These are phyloP conservation scores for Phytophthora sojae DNA, from an alignment of 352 stramenopile species.

Conservation along the genomic window DNA sequence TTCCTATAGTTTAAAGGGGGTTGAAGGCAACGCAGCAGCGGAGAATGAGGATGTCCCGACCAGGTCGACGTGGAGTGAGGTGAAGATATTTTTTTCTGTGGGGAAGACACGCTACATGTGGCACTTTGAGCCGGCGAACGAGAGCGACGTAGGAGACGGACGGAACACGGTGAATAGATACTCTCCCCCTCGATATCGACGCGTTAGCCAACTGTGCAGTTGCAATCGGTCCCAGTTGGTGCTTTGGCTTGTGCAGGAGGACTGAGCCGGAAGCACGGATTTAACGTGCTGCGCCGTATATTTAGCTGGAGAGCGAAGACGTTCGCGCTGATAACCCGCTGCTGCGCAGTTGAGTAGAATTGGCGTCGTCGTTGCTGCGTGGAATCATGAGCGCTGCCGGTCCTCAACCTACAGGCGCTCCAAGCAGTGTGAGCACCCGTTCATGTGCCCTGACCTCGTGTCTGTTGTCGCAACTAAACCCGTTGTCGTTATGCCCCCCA, in stretches of 20 bases:
- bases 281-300: conserved; percentile 26
- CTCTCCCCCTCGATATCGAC: conserved; percentile 21
- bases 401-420: conserved; percentile 27
- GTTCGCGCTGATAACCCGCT: not conserved
- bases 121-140: conserved; percentile 10
- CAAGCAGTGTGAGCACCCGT: conserved; percentile 38
- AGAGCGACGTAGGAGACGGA: conserved; percentile 32
- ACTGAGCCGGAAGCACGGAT: not conserved
- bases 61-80: conserved; percentile 19
- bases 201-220: conserved; percentile 12
- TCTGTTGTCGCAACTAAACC: not conserved
- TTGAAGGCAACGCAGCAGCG: conserved; percentile 2
- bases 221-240: conserved; percentile 6
- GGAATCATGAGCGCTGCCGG: conserved; percentile 81
- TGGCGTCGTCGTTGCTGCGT: not conserved
- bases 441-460: not conserved
- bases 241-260: conserved; percentile 8
- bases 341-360: not conserved
- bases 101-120: conserved; percentile 32
- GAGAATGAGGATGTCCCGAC: conserved; percentile 5
- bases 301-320: conserved; percentile 28
- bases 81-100: conserved; percentile 10
- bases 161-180: conserved; percentile 45
- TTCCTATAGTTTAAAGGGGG: conserved; percentile 13
- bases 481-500: conserved; percentile 2